Percentiles rank a stretch among this genome's conserved stretches.
phyloP scores from a whole-genome alignment of 2,329 filamentous ascomycete genomes.

The Cladosporium velox region DNA sequence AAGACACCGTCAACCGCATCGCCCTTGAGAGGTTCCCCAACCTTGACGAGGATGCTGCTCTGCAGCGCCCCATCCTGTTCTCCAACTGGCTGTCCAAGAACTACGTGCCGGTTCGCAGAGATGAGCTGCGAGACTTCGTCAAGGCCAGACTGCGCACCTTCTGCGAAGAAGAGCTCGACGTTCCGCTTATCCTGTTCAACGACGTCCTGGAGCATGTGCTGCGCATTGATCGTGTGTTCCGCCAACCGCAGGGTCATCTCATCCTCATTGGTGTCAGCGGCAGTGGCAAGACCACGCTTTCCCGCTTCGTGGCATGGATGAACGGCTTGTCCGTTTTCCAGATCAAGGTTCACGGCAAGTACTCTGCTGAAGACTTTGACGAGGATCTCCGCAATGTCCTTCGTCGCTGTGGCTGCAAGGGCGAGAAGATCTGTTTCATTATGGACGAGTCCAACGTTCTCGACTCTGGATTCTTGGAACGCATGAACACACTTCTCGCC shows the following conservation, averaged over 20 bases:
- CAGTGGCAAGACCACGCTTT: conserved; percentile 96
- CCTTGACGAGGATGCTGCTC: conserved; percentile 85
- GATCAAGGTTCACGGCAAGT: conserved; percentile 99
- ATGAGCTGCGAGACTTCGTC: conserved; percentile 93
- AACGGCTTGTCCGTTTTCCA: conserved; percentile 98
- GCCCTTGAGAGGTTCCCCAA: conserved; percentile 91
- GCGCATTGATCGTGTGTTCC: conserved; percentile 97
- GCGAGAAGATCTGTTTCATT: conserved; percentile 99
- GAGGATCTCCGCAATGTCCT: conserved; percentile 94
- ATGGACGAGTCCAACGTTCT: conserved; percentile 99
- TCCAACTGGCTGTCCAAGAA: conserved; percentile 99
- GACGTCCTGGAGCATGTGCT: conserved; percentile 97
- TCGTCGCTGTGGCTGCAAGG: conserved; percentile 91
- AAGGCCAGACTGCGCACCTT: conserved; percentile 97
- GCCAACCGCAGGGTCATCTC: conserved; percentile 95
- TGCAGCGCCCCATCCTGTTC: conserved; percentile 92
- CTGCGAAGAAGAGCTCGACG: conserved; percentile 98
- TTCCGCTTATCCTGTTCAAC: conserved; percentile 98
- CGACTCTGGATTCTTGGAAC: conserved; percentile 96
- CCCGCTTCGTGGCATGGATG: conserved; percentile 99
- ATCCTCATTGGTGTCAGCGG: conserved; percentile 98
- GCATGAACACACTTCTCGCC: conserved; percentile 98
- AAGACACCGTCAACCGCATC: conserved; percentile 81
- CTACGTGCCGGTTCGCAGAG: conserved; percentile 93
- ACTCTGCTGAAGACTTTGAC: conserved; percentile 97